phyloP scores from a whole-genome alignment of 768 basidiomycete genomes.

The Lactifluus echinatus region DNA sequence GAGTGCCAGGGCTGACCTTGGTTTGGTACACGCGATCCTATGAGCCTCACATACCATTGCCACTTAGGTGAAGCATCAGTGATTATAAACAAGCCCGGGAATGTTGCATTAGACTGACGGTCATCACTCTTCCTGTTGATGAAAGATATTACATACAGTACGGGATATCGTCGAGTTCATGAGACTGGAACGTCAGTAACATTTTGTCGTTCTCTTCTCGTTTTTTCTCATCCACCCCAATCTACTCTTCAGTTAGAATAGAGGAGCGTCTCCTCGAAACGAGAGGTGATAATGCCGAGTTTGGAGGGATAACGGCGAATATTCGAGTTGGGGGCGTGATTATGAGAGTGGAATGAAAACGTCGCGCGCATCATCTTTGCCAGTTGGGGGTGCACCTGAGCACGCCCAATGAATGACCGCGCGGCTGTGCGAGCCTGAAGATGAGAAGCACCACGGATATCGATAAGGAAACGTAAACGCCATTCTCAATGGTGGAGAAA shows the following conservation, averaged over 20 bases:
- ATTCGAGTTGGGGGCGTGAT: conserved; percentile 53
- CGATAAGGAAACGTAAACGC: conserved; percentile 82
- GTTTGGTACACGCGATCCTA: too few species aligned
- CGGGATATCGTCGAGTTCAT: too few species aligned
- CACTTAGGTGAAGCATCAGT: too few species aligned
- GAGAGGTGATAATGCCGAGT: conserved; percentile 86
- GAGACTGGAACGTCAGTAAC: too few species aligned
- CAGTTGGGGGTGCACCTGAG: conserved; percentile 43
- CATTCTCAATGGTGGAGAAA: conserved; percentile 91
- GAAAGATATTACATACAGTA: too few species aligned
- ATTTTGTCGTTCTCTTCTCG: too few species aligned
- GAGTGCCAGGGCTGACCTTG: too few species aligned
- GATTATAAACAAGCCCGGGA: too few species aligned
- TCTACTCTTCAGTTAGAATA: conserved; percentile 68
- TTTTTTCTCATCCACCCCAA: too few species aligned
- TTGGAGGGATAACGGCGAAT: conserved; percentile 68
- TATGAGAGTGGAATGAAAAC: conserved; percentile 67
- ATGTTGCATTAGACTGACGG: too few species aligned
- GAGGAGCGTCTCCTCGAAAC: conserved; percentile 83
- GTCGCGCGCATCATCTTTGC: conserved; percentile 43
- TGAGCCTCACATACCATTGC: too few species aligned
- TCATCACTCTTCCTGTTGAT: too few species aligned
- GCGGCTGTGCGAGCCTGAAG: conserved; percentile 78
- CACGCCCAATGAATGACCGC: conserved; percentile 89
- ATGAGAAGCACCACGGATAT: conserved; percentile 74